Conservation (phyloP, 495 filamentous ascomycete species). For the Hyaloscypha finlandica region DNA sequence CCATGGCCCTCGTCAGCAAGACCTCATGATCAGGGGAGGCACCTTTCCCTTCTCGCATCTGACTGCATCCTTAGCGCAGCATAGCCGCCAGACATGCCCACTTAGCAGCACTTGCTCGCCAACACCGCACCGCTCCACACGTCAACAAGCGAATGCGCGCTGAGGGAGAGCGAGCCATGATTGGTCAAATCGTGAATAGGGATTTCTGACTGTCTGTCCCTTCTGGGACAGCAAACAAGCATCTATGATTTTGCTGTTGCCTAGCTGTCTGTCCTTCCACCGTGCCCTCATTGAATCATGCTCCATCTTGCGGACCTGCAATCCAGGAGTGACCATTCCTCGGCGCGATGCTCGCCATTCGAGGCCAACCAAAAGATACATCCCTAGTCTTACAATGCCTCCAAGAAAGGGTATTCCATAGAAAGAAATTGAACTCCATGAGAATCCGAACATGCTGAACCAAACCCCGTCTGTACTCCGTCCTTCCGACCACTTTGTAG, state of each 20-base stretch:
- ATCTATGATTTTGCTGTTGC: slow-evolving; percentile 5
- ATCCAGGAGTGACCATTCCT: background rate
- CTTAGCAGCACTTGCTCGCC: background rate
- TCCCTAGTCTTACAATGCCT: background rate
- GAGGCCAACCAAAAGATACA: background rate
- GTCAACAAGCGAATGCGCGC: background rate
- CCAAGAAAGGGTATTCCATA: background rate
- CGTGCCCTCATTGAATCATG: background rate
- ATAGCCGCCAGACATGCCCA: slow-evolving; percentile 21
- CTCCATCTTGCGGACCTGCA: background rate
- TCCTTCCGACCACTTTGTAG: background rate
- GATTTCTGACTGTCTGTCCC: background rate
- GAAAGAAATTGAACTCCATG: background rate
- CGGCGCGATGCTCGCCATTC: background rate
- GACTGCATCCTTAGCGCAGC: slow-evolving; percentile 21
- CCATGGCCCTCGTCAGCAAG: background rate
- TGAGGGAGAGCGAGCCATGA: background rate
- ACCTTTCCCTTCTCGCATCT: slow-evolving; percentile 11
- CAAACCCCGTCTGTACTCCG: background rate
- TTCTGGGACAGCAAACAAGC: background rate
- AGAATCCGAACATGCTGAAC: background rate
- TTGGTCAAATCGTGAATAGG: background rate
- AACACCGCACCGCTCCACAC: background rate
- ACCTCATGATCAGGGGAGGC: background rate
- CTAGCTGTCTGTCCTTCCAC: background rate